Base-by-base conservation (phyloP, 2,329 filamentous ascomycete species). In the Scedosporium boydii region DNA sequence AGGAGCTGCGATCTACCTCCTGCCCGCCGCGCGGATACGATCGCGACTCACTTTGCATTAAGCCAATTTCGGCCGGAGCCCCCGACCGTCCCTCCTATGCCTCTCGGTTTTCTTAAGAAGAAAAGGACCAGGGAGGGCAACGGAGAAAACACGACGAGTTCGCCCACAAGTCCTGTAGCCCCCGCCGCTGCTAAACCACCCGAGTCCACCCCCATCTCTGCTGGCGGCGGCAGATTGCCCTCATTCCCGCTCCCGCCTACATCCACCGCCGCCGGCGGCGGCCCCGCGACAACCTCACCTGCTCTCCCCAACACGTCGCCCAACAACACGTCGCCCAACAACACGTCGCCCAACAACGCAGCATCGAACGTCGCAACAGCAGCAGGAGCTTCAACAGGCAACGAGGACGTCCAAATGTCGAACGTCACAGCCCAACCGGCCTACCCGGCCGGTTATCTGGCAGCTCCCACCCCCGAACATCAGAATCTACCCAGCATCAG, bases 71-170 rank as follows among this genome's bases (percentile, higher is more conserved):
- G 51, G 44, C 44, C 56, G 56, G n/a, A 58, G 26, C 56, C 16
- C 41, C 29, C 18, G 42, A 26, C 34, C 21, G 10, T 26, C 59
- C 63, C 56, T 62, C 75, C 71, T 72, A 98, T 99, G 95, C 95
- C 93, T 87, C 85, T 97, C 82, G 91, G 91, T 77, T 92, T 97
- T 74, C 86, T 98, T 75, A 97, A 97, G 85, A 98, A 96, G 86
- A 96, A 96, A 85, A 88, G 92, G 85, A 96, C 92, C 79, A 96
- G 92, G 86, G 92, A 97, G 81, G 89, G 87, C 73, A 85, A 61
- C 48, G 46, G 48, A 61, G 48, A 61, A 14, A 12, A 87, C 73
- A 82, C 85, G 74, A 87, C 82, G 68, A 88, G 83, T 72, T 83
- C 88, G 74, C 82, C 85, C 68, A 82, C 81, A 67, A 87, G 85